These are phyloP conservation scores for Plicaturopsis crispa DNA, from an alignment of 768 basidiomycete genomes.

Conservation along the genomic window DNA sequence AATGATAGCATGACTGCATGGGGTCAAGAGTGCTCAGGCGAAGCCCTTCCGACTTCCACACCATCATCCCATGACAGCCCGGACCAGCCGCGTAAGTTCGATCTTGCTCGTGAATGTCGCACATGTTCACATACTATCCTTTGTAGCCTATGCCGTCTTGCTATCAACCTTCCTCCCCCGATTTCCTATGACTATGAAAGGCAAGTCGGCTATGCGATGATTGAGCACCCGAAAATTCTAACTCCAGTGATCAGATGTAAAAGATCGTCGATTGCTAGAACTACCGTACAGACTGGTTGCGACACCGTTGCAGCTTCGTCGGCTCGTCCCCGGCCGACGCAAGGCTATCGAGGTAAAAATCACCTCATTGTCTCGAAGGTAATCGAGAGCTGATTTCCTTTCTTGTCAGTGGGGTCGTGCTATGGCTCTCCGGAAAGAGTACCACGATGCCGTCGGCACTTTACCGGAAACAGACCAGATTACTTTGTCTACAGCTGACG, in stretches of 20 bases:
- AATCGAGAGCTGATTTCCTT: neutral
- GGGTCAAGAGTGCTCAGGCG: too few relatives aligned
- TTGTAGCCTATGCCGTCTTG: slow-evolving; percentile 23
- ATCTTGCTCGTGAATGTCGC: neutral
- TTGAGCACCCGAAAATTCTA: too few relatives aligned
- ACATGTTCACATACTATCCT: neutral
- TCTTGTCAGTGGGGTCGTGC: slow-evolving; percentile 35
- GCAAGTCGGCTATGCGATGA: slow-evolving; percentile 16
- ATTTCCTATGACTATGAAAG: slow-evolving; percentile 37
- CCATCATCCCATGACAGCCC: too few relatives aligned
- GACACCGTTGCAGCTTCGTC: slow-evolving; percentile 23
- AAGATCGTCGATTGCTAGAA: too few relatives aligned
- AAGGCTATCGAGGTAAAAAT: slow-evolving; percentile 40
- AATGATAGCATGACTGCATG: too few relatives aligned
- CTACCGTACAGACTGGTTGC: slow-evolving; percentile 32
- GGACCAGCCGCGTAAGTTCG: neutral
- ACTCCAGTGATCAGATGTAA: slow-evolving; percentile 3
- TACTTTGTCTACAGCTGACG: slow-evolving; percentile 29
- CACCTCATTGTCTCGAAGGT: neutral
- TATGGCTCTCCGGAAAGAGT: slow-evolving; percentile 29
- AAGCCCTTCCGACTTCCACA: too few relatives aligned
- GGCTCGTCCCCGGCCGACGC: slow-evolving; percentile 32
- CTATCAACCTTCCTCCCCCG: slow-evolving; percentile 28
- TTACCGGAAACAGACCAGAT: slow-evolving; percentile 13
- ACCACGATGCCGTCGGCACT: slow-evolving; percentile 19